phyloP scores from a whole-genome alignment of 2,329 filamentous ascomycete species.

The Sphaerulina musiva region DNA sequence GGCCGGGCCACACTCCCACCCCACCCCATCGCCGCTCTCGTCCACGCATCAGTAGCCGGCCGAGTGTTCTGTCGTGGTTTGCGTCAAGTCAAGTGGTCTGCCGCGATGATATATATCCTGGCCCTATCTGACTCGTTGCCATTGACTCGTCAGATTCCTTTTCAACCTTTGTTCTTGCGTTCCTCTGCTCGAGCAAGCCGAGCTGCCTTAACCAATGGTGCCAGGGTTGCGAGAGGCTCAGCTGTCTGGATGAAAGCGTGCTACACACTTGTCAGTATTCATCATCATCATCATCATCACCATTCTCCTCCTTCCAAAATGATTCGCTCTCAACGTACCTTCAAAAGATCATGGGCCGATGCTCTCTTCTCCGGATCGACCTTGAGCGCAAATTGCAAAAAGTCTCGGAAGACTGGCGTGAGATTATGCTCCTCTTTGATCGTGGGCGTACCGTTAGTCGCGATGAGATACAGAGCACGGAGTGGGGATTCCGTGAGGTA shows the following conservation, averaged over 20 bases:
- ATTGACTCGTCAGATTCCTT: background rate
- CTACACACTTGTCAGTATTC: conserved; percentile 24
- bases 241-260: conserved; percentile 48
- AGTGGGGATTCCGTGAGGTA: conserved; percentile 94
- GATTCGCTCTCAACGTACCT: conserved; percentile 53
- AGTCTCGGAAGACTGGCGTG: conserved; percentile 78
- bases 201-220: conserved; percentile 80
- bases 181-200: conserved; percentile 80
- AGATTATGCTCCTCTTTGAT: conserved; percentile 90
- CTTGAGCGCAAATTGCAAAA: conserved; percentile 85
- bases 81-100: background rate
- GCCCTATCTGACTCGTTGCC: background rate
- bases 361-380: conserved; percentile 96
- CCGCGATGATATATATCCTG: background rate
- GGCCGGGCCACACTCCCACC: background rate
- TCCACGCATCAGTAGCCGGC: background rate
- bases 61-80: background rate
- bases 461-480: conserved; percentile 88
- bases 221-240: conserved; percentile 58
- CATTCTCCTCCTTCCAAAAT: background rate
- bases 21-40: background rate
- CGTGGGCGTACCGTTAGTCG: conserved; percentile 87
- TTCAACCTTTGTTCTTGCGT: conserved; percentile 43
- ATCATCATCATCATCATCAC: too few relatives aligned
- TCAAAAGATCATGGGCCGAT: conserved; percentile 85